Percentiles rank a stretch among this genome's conserved stretches.
Evolutionary conservation across 257 asterid genomes (phyloP).

Genomic region (Dorcoceras hygrometricum): DNA sequence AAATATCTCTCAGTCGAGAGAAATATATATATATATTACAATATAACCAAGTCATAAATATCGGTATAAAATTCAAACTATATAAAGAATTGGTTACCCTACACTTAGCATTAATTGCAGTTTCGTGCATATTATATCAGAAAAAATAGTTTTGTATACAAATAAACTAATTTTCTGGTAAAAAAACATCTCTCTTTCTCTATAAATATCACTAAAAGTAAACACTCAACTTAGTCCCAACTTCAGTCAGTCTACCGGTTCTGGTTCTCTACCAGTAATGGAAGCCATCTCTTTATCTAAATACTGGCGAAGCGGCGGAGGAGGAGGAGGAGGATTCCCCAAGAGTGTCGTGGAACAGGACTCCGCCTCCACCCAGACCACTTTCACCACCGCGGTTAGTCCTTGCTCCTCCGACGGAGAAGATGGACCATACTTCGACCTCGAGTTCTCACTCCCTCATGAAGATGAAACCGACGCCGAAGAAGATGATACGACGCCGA

Average conservation of each 20-base stretch:
- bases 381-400: constrained; percentile 11
- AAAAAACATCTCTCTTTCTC: neutral
- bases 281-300: neutral
- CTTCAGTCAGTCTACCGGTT: neutral
- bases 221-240: neutral
- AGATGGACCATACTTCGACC: constrained; percentile 55
- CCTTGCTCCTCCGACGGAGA: constrained; percentile 45
- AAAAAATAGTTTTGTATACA: no score
- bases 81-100: no score
- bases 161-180: no score
- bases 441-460: constrained; percentile 36
- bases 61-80: no score
- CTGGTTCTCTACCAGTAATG: neutral
- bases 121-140: no score
- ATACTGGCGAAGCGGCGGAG: neutral
- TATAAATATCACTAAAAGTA: neutral
- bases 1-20: no score
- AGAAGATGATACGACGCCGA: constrained; percentile 2
- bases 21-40: no score
- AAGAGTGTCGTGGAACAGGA: neutral
- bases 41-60: no score
- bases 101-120: no score
- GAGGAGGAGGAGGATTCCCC: neutral
- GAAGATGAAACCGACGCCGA: constrained; percentile 37
- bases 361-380: neutral